A percentile compares a stretch with the other conserved stretches of the same genome.
These are phyloP conservation scores for Aspergillus clavatus DNA, from an alignment of 2,329 filamentous ascomycete species.

Conservation along the genomic window DNA sequence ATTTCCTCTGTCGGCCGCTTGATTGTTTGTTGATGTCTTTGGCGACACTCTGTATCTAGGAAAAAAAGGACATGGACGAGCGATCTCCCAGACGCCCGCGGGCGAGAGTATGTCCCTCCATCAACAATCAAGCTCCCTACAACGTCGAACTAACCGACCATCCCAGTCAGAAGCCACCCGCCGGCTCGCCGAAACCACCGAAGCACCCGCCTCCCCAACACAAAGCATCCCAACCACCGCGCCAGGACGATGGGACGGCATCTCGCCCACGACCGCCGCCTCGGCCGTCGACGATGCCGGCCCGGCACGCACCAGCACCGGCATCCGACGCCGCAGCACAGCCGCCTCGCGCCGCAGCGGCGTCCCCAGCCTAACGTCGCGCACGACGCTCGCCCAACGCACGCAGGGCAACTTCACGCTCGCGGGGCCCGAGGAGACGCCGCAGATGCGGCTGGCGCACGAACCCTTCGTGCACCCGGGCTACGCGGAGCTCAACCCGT, in stretches of 20 bases:
- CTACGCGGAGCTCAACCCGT: constrained; percentile 51
- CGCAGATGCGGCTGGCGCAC: constrained; percentile 30
- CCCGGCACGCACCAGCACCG: background rate
- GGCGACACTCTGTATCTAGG: too few species aligned
- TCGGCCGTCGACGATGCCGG: constrained; percentile 5
- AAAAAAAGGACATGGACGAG: background rate
- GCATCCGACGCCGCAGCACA: constrained; percentile 21
- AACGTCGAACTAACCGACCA: background rate
- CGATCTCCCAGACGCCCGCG: constrained; percentile 4
- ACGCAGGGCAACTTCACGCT: constrained; percentile 30
- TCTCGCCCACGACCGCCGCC: constrained; percentile 12
- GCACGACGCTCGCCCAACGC: constrained; percentile 23
- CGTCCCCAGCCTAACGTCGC: constrained; percentile 22
- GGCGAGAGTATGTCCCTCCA: constrained; percentile 10
- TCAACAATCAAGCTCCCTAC: background rate
- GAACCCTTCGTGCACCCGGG: constrained; percentile 50
- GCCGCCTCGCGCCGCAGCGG: constrained; percentile 14
- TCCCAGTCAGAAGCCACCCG: constrained; percentile 12
- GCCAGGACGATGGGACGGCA: constrained; percentile 9
- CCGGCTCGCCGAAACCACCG: background rate
- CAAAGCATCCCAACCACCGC: constrained; percentile 3
- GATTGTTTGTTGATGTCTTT: too few species aligned
- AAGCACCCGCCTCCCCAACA: constrained; percentile 8
- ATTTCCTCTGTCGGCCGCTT: background rate
- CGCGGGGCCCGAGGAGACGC: constrained; percentile 29